Base-by-base conservation (phyloP, 306 rosid species). In the Oxytropis ochrocephala region DNA sequence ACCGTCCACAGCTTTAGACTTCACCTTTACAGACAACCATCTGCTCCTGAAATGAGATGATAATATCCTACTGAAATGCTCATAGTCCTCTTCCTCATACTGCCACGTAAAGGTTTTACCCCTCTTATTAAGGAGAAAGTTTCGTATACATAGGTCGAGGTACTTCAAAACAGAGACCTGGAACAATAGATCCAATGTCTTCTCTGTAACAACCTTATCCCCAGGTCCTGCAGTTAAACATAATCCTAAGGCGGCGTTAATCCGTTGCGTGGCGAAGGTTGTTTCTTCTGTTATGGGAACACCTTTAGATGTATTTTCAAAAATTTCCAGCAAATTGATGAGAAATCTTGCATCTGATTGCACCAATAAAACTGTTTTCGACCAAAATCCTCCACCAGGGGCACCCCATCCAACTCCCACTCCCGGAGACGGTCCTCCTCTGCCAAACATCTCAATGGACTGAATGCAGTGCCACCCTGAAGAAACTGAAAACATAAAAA, bases 391-490 rank as follows among this genome's bases (percentile, higher is more conserved):
- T 74, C 97, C 96, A 64, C 87, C 86, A 64, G 85, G 77, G 39
- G 86, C 92, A 70, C 96, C 98, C 98, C 98, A 94, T 59, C 98
- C 98, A 78, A 82, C 72, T 76, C 98, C 98, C 42, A 76, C 88
- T 35, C 98, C 98, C 8, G 98, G 97, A 81, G 91, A 91, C 6
- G 96, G 97, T 49, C 98, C 98, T 5, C 98, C 99, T 77, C 96
- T 81, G 72, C 96, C 97, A 58, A 94, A 94, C 41, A 73, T 81
- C 82, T 91, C 97, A 69, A 84, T 76, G 30, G 91, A 83, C 72
- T 82, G 91, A 78, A 84, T 58, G 39, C 4, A 21, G 21, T 52
- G 78, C 86, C 88, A 90, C 67, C 76, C 88, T 9, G 85, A 87
- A 70, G 87, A 78, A 84, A 85, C 91, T 44, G 85, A 76, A 67